These are phyloP conservation scores for Debaryomycetaceae sp. DNA, from an alignment of 1,139 yeast species.

Conservation along the genomic window DNA sequence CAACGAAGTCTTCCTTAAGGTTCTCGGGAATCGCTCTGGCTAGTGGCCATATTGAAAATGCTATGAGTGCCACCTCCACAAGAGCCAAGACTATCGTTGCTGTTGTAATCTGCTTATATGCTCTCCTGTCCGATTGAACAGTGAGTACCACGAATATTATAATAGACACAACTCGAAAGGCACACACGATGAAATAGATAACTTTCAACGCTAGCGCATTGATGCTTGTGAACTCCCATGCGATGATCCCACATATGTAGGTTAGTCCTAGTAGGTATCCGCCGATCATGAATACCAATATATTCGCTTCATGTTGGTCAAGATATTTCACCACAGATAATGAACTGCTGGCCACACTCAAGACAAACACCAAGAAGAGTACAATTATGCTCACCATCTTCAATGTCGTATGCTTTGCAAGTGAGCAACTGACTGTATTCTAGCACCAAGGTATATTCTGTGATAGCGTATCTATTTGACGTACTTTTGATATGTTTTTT, in stretches of 20 bases:
- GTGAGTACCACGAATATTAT: not conserved
- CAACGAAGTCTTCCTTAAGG: not conserved
- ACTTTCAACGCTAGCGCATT: not conserved
- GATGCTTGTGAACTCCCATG: not conserved
- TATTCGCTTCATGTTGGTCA: not conserved
- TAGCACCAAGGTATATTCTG: not conserved
- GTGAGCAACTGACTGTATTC: not conserved
- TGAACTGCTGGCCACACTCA: not conserved
- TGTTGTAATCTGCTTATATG: not conserved
- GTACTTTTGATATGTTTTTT: too few species aligned
- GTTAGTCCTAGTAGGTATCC: not conserved
- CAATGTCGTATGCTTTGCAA: not conserved
- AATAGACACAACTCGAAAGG: not conserved
- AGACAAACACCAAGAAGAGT: not conserved
- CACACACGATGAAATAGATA: not conserved
- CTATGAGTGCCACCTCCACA: not conserved
- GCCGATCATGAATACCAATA: constrained; percentile 1
- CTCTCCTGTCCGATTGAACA: not conserved
- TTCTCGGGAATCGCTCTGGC: not conserved
- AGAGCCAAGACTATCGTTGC: not conserved
- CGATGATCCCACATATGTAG: not conserved
- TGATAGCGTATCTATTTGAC: too few species aligned
- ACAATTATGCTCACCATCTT: not conserved
- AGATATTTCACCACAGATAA: not conserved
- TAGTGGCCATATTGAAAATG: not conserved